Evolutionary conservation across 495 filamentous ascomycete species (phyloP).

Genomic region (Aspergillus saccharolyticus): DNA sequence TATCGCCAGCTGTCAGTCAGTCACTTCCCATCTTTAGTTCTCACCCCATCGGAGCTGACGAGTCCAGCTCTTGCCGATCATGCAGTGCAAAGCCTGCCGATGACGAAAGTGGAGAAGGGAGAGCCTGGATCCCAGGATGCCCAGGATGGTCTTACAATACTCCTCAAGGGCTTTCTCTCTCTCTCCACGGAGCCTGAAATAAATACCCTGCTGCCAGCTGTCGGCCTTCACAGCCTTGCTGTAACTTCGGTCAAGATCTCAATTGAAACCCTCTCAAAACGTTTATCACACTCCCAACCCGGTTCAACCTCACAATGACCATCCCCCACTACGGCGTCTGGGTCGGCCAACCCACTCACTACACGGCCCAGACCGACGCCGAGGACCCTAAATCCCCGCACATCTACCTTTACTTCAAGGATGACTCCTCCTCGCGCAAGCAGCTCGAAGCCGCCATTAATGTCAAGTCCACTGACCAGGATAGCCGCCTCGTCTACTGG

Average conservation of each 20-base stretch:
- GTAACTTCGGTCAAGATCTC: background rate
- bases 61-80: background rate
- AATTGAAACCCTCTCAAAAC: background rate
- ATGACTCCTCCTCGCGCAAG: slow-evolving; percentile 10
- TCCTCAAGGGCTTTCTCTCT: too few species aligned
- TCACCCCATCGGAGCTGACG: background rate
- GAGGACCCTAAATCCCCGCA: slow-evolving; percentile 26
- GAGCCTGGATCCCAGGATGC: background rate
- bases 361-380: slow-evolving; percentile 18
- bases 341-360: slow-evolving; percentile 22
- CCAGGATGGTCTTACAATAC: too few species aligned
- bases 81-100: background rate
- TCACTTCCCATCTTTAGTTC: too few species aligned
- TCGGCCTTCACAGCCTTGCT: background rate
- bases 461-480: slow-evolving; percentile 23
- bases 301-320: slow-evolving; percentile 10
- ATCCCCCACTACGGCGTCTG: slow-evolving; percentile 30
- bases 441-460: slow-evolving; percentile 25
- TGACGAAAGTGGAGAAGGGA: background rate
- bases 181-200: too few species aligned
- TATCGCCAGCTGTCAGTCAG: background rate
- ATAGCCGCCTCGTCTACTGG: slow-evolving; percentile 26
- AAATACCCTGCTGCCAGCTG: background rate
- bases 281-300: background rate
- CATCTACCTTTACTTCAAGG: slow-evolving; percentile 27